These are phyloP conservation scores for Melanomma pulvis-pyrius DNA, from an alignment of 495 filamentous ascomycete species.

Conservation along the genomic window DNA sequence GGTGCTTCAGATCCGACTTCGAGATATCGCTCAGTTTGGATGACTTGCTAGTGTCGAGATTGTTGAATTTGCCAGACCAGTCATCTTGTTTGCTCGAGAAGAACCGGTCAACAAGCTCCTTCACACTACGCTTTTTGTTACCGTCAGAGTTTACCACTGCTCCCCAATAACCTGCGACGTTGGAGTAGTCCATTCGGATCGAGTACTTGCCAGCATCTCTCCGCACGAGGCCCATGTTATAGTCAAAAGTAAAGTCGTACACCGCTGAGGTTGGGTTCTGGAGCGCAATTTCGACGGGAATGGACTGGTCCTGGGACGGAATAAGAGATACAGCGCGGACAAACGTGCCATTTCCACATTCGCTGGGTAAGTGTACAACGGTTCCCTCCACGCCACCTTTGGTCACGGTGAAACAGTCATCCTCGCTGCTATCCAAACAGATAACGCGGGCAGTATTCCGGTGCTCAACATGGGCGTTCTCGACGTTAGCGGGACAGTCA, in stretches of 20 bases:
- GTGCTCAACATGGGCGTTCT: constrained; percentile 5
- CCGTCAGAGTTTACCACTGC: constrained; percentile 2
- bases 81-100: no score
- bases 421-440: neutral
- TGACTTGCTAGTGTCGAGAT: no score
- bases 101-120: no score
- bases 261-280: neutral
- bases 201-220: neutral
- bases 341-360: neutral
- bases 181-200: constrained; percentile 4
- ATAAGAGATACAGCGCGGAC: neutral
- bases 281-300: neutral
- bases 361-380: neutral
- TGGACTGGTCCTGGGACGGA: neutral
- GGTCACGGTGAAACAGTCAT: neutral
- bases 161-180: neutral
- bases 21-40: no score
- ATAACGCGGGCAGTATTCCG: neutral
- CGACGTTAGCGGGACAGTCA: neutral
- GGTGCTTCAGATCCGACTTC: no score
- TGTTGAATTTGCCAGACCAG: no score
- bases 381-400: constrained; percentile 4
- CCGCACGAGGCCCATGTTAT: neutral
- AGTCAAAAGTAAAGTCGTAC: constrained; percentile 1
- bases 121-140: no score